These are phyloP conservation scores for Scutellaria barbata DNA, from an alignment of 257 asterid genomes.

Conservation along the genomic window DNA sequence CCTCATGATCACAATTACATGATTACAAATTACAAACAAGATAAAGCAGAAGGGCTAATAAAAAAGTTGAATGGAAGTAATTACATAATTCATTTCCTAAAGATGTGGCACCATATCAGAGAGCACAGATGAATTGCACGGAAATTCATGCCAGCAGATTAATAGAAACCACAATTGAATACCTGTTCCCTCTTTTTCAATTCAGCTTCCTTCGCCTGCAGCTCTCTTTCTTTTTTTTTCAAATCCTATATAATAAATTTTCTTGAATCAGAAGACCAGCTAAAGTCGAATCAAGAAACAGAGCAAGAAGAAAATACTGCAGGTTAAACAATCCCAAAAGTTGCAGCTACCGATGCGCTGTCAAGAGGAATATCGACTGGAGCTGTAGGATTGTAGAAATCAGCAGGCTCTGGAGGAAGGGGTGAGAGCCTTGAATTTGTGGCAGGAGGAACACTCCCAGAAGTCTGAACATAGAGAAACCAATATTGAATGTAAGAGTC, in stretches of 20 bases:
- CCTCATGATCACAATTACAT: background rate
- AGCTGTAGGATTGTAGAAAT: constrained; percentile 83
- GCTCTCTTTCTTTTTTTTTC: constrained; percentile 86
- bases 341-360: constrained; percentile 58
- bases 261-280: constrained; percentile 33
- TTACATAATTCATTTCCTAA: background rate
- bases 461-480: constrained; percentile 48
- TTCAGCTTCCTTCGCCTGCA: constrained; percentile 94
- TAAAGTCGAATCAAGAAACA: constrained; percentile 6
- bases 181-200: constrained; percentile 93
- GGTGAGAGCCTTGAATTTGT: constrained; percentile 90
- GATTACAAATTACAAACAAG: background rate
- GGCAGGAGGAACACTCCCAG: constrained; percentile 75
- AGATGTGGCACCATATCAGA: background rate
- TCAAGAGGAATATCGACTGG: constrained; percentile 86
- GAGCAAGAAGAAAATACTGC: background rate
- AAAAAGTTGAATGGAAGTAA: background rate
- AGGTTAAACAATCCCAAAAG: constrained; percentile 20
- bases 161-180: constrained; percentile 14
- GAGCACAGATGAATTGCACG: background rate
- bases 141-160: constrained; percentile 19
- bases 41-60: background rate
- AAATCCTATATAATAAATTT: constrained; percentile 55
- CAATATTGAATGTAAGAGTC: background rate
- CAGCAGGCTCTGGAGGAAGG: constrained; percentile 99